phyloP scores from a whole-genome alignment of 805 yeast species.

The Ogataea chonburiensis region DNA sequence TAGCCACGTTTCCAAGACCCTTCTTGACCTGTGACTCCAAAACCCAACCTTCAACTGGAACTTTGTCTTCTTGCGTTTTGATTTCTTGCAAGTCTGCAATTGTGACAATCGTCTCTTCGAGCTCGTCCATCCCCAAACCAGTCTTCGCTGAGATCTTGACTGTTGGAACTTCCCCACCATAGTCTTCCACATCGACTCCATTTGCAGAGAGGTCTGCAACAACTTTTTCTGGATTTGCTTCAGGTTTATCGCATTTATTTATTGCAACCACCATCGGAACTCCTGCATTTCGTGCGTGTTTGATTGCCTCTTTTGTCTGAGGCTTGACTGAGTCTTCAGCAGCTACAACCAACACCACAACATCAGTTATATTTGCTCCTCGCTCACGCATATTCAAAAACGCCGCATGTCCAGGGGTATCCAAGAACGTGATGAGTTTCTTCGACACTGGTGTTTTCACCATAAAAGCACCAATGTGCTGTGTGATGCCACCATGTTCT shows the following conservation, averaged over 20 bases:
- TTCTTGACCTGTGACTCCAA: slow-evolving; percentile 80
- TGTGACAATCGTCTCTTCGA: slow-evolving; percentile 86
- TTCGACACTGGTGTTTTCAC: slow-evolving; percentile 75
- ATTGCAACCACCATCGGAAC: slow-evolving; percentile 89
- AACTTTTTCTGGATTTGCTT: slow-evolving; percentile 71
- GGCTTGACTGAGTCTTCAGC: slow-evolving; percentile 99
- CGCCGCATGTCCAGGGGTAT: slow-evolving; percentile 98
- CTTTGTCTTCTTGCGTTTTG: slow-evolving; percentile 53
- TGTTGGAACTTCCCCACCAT: slow-evolving; percentile 93
- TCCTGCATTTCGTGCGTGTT: slow-evolving; percentile 79
- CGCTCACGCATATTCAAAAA: slow-evolving; percentile 94
- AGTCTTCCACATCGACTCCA: slow-evolving; percentile 84
- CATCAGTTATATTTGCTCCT: slow-evolving; percentile 93
- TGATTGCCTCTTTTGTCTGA: slow-evolving; percentile 92
- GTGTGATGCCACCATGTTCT: slow-evolving; percentile 97
- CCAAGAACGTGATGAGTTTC: slow-evolving; percentile 81
- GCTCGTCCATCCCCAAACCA: slow-evolving; percentile 83
- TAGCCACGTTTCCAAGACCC: slow-evolving; percentile 83
- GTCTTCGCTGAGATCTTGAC: slow-evolving; percentile 87
- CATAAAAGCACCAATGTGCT: slow-evolving; percentile 95
- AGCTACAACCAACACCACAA: slow-evolving; percentile 89
- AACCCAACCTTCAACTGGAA: slow-evolving; percentile 79
- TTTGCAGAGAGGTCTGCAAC: slow-evolving; percentile 71
- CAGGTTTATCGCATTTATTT: slow-evolving; percentile 85
- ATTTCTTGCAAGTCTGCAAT: slow-evolving; percentile 82